These are phyloP conservation scores for Taphrina pruni DNA, from an alignment of 1,139 yeast genomes.

Conservation along the genomic window DNA sequence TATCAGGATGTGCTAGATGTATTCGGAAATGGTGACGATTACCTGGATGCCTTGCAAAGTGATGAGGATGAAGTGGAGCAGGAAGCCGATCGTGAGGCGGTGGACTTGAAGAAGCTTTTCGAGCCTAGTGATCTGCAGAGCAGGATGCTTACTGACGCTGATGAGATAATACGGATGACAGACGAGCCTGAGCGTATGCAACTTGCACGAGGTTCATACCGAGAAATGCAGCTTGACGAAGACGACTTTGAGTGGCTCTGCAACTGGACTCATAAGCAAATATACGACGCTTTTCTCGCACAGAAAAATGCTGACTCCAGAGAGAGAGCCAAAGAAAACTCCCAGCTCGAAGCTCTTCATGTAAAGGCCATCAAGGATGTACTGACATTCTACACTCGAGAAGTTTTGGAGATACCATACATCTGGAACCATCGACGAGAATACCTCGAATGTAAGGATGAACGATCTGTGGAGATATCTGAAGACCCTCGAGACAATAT, in stretches of 20 bases:
- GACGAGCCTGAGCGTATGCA: conserved; percentile 95
- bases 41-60: conserved; percentile 84
- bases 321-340: conserved; percentile 43
- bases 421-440: conserved; percentile 96
- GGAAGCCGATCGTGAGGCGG: conserved; percentile 57
- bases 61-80: conserved; percentile 53
- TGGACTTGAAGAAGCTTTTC: conserved; percentile 80
- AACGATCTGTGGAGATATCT: conserved; percentile 22
- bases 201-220: conserved; percentile 65
- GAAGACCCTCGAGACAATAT: conserved; percentile 56
- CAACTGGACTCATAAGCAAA: conserved; percentile 67
- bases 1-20: conserved; percentile 91
- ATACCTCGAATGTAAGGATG: conserved; percentile 65
- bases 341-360: conserved; percentile 60
- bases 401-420: conserved; percentile 90
- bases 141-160: conserved; percentile 89
- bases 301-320: conserved; percentile 45
- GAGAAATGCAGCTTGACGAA: conserved; percentile 67
- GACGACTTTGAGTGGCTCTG: conserved; percentile 59
- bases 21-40: conserved; percentile 96
- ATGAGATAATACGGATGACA: conserved; percentile 80
- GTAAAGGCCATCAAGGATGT: conserved; percentile 78
- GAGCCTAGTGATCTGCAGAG: conserved; percentile 93
- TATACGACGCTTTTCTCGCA: conserved; percentile 27
- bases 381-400: conserved; percentile 77